Percentiles rank a stretch among this genome's conserved stretches.
Evolutionary conservation across 257 asterid species (phyloP).

Genomic region (Ehretia macrophylla): DNA sequence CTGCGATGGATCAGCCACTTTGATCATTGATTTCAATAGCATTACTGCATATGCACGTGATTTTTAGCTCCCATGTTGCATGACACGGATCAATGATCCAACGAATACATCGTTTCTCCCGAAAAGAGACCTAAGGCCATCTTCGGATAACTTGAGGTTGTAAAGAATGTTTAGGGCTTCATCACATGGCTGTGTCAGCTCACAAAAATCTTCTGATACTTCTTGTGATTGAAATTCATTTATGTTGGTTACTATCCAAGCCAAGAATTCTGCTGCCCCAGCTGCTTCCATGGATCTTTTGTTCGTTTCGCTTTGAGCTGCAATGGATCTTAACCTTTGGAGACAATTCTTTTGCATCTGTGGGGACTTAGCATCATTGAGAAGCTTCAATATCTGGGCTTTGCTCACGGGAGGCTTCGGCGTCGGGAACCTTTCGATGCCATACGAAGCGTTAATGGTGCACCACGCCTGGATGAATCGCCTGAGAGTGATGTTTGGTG

Average conservation of each 20-base stretch:
- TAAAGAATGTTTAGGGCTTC: conserved; percentile 45
- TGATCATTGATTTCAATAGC: conserved; percentile 31
- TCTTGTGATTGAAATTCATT: conserved; percentile 5
- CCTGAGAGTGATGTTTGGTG: conserved; percentile 59
- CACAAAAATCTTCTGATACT: neutral
- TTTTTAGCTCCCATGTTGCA: conserved; percentile 45
- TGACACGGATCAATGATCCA: conserved; percentile 24
- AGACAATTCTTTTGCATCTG: conserved; percentile 22
- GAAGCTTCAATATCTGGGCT: conserved; percentile 21
- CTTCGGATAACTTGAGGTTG: conserved; percentile 40
- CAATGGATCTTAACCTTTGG: conserved; percentile 29
- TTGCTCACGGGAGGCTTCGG: conserved; percentile 28
- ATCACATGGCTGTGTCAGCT: conserved; percentile 14
- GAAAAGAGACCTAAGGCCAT: conserved; percentile 26
- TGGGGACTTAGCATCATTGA: conserved; percentile 21
- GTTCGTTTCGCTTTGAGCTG: conserved; percentile 37
- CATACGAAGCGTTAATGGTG: conserved; percentile 19
- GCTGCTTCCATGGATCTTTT: conserved; percentile 37
- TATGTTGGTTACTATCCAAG: conserved; percentile 18
- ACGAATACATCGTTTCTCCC: conserved; percentile 22
- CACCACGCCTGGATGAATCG: conserved; percentile 57
- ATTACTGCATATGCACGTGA: conserved; percentile 40
- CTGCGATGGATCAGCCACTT: conserved; percentile 29
- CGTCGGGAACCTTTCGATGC: conserved; percentile 26
- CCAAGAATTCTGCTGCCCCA: conserved; percentile 42